These are phyloP conservation scores for Chamaecrista fasciculata DNA, from an alignment of 306 rosid genomes.

Conservation along the genomic window DNA sequence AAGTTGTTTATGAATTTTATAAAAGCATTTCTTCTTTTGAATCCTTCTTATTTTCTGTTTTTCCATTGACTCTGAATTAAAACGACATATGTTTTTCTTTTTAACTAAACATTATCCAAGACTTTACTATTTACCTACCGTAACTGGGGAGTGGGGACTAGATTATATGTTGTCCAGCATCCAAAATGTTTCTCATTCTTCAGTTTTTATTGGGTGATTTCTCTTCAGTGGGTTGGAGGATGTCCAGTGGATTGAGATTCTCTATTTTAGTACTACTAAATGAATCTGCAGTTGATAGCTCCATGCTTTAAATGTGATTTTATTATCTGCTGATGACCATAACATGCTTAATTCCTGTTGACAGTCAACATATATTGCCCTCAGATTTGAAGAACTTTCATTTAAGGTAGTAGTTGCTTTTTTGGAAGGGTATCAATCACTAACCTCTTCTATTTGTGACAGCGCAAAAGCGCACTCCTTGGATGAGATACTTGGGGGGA, in stretches of 20 bases:
- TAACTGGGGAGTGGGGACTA: background rate
- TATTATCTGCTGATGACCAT: background rate
- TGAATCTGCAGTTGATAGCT: background rate
- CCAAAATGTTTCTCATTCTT: background rate
- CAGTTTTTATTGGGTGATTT: background rate
- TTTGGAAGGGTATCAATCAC: background rate
- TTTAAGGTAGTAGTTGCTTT: constrained; percentile 10
- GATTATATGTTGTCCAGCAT: background rate
- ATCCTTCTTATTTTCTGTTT: background rate
- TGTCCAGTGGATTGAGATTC: background rate
- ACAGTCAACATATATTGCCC: constrained; percentile 15
- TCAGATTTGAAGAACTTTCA: constrained; percentile 7
- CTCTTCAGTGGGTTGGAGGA: background rate
- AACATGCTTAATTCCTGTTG: constrained; percentile 3
- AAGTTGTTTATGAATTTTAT: background rate
- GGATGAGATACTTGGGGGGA: constrained; percentile 77
- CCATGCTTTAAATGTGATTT: constrained; percentile 11
- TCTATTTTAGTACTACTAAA: background rate
- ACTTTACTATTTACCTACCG: background rate
- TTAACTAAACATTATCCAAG: background rate
- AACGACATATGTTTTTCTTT: background rate
- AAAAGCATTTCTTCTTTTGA: constrained; percentile 2
- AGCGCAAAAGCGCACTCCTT: constrained; percentile 81
- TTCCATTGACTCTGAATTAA: background rate
- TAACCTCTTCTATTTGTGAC: constrained; percentile 35